These are phyloP conservation scores for Knoxdaviesia capensis DNA, from an alignment of 2,329 filamentous ascomycete species.

Conservation along the genomic window DNA sequence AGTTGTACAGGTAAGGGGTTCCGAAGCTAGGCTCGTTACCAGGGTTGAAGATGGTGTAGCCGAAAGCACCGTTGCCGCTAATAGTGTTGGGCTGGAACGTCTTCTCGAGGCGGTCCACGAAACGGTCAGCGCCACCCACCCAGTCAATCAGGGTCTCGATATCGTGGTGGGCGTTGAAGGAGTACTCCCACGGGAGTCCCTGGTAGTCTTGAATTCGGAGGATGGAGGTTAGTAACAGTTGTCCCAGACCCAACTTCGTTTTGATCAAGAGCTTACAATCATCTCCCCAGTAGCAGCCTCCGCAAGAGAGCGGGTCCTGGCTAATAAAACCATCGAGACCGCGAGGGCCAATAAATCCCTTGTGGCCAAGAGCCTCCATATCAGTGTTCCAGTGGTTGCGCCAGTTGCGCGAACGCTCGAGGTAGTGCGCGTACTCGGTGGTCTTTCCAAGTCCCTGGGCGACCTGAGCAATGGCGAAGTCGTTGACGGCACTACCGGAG, in stretches of 20 bases:
- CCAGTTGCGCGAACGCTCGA: constrained; percentile 46
- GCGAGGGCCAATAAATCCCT: constrained; percentile 46
- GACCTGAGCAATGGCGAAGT: constrained; percentile 47
- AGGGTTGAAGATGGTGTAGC: constrained; percentile 41
- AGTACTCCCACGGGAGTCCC: constrained; percentile 43
- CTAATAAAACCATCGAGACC: constrained; percentile 26
- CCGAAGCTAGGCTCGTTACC: constrained; percentile 50
- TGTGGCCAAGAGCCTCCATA: constrained; percentile 35
- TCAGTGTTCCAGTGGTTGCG: constrained; percentile 49
- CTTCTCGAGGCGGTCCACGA: constrained; percentile 36
- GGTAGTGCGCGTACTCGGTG: constrained; percentile 34
- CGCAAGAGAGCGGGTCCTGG: constrained; percentile 37
- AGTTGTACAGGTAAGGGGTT: constrained; percentile 50
- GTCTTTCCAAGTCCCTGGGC: constrained; percentile 33
- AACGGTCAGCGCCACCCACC: constrained; percentile 32
- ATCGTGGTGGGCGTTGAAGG: constrained; percentile 54
- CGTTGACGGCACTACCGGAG: constrained; percentile 30
- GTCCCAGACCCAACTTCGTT: background rate
- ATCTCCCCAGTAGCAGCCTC: constrained; percentile 46
- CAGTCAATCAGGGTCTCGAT: constrained; percentile 30
- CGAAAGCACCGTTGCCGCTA: constrained; percentile 20
- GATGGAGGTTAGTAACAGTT: background rate
- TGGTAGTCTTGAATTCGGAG: constrained; percentile 24
- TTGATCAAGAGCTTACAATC: constrained; percentile 14
- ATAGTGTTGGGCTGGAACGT: constrained; percentile 33